Percentiles rank a stretch among this genome's conserved stretches.
phyloP scores from a whole-genome alignment of 2,329 filamentous ascomycete genomes.

The Trichoderma sp. region DNA sequence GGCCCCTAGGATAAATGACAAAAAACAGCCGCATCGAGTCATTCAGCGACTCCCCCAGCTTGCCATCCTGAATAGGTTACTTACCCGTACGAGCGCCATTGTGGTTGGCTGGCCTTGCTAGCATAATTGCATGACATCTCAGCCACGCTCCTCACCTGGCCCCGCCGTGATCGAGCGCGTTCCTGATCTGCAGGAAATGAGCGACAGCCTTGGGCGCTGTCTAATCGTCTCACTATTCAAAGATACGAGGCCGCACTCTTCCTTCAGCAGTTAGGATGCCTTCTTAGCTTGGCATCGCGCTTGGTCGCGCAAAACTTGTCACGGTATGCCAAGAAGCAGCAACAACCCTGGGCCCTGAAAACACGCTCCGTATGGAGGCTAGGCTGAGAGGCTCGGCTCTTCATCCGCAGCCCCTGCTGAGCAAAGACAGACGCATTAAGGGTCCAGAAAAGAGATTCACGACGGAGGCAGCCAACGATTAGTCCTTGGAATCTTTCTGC shows the following conservation, averaged over 20 bases:
- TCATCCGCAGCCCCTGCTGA: not conserved
- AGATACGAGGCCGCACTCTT: slow-evolving; percentile 11
- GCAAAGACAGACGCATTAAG: not conserved
- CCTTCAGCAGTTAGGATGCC: not conserved
- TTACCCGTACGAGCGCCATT: not conserved
- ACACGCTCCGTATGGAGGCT: not conserved
- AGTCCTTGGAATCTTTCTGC: not conserved
- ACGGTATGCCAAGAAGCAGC: not conserved
- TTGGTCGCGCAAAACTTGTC: not conserved
- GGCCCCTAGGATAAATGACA: not conserved
- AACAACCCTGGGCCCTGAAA: not conserved
- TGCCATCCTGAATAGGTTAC: slow-evolving; percentile 10
- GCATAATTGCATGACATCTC: slow-evolving; percentile 17
- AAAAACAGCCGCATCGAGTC: not conserved
- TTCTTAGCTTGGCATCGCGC: not conserved
- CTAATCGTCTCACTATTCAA: slow-evolving; percentile 12
- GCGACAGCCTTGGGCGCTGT: not conserved
- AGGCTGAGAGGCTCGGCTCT: not conserved
- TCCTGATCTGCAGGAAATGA: slow-evolving; percentile 20
- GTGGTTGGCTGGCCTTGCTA: slow-evolving; percentile 15
- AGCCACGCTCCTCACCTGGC: slow-evolving; percentile 7
- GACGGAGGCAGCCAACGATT: slow-evolving; percentile 15
- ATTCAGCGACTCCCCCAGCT: not conserved
- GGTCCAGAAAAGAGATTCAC: not conserved
- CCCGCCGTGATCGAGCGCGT: slow-evolving; percentile 9